Conservation (phyloP, 345 rosid genomes). For the Pugionium cornutum region DNA sequence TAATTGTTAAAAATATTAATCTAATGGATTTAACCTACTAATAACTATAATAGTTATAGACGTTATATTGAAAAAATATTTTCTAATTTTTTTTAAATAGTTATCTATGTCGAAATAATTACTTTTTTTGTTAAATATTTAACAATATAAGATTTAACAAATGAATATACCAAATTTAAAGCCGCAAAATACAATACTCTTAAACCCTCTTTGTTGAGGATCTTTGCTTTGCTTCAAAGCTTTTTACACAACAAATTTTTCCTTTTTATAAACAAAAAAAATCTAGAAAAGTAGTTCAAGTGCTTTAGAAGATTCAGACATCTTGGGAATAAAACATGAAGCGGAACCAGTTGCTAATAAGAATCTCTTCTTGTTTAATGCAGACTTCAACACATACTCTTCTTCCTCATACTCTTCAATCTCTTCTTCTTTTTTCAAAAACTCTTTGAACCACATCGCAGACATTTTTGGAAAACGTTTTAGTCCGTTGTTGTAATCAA, state of each 20-base stretch:
- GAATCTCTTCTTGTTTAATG: neutral
- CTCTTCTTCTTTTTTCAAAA: neutral
- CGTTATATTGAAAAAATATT: too few relatives aligned
- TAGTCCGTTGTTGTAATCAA: slow-evolving; percentile 51
- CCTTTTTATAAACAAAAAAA: too few relatives aligned
- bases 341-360: neutral
- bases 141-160: neutral
- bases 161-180: neutral
- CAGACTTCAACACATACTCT: neutral
- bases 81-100: too few relatives aligned
- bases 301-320: neutral
- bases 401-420: neutral
- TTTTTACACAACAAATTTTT: too few relatives aligned
- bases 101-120: too few relatives aligned
- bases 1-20: too few relatives aligned
- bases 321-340: neutral
- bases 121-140: too few relatives aligned
- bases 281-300: neutral
- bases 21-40: too few relatives aligned
- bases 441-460: slow-evolving; percentile 56
- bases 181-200: neutral
- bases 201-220: neutral
- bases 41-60: too few relatives aligned
- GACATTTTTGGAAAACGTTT: slow-evolving; percentile 57
- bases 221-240: neutral